phyloP scores from a whole-genome alignment of 2,329 filamentous ascomycete genomes.

The Leptodontidium sp. region DNA sequence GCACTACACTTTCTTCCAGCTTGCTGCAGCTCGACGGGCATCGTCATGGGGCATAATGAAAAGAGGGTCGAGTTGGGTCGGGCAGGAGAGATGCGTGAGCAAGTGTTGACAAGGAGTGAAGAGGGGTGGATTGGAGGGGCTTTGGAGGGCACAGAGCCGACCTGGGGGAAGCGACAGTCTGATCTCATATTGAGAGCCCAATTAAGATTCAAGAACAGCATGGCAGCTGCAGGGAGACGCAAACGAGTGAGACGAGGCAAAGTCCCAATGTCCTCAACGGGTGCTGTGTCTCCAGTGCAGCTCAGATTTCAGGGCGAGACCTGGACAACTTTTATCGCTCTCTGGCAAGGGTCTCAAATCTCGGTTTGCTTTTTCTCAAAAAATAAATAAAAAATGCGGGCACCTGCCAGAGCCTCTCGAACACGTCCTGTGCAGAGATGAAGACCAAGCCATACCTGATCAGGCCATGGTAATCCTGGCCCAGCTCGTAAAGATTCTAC shows the following conservation, averaged over 20 bases:
- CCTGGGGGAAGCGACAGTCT: slow-evolving; percentile 8
- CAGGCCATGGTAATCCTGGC: slow-evolving; percentile 12
- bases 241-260: slow-evolving; percentile 25
- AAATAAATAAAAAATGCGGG: slow-evolving; percentile 10
- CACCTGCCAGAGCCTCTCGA: neutral
- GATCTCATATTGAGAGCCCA: slow-evolving; percentile 35
- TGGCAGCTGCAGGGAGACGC: slow-evolving; percentile 37
- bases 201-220: slow-evolving; percentile 32
- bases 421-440: neutral
- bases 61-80: slow-evolving; percentile 40
- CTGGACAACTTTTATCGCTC: slow-evolving; percentile 7
- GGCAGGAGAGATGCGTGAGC: slow-evolving; percentile 35
- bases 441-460: neutral
- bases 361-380: slow-evolving; percentile 21
- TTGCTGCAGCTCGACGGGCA: slow-evolving; percentile 36
- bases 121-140: slow-evolving; percentile 37
- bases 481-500: slow-evolving; percentile 21
- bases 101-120: slow-evolving; percentile 29
- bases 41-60: slow-evolving; percentile 41
- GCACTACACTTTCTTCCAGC: slow-evolving; percentile 42
- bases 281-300: slow-evolving; percentile 3
- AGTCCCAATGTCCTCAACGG: slow-evolving; percentile 30
- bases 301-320: slow-evolving; percentile 13
- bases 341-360: slow-evolving; percentile 9
- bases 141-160: slow-evolving; percentile 22